Evolutionary conservation across 768 basidiomycete genomes (phyloP).

Genomic region (Suillus plorans): DNA sequence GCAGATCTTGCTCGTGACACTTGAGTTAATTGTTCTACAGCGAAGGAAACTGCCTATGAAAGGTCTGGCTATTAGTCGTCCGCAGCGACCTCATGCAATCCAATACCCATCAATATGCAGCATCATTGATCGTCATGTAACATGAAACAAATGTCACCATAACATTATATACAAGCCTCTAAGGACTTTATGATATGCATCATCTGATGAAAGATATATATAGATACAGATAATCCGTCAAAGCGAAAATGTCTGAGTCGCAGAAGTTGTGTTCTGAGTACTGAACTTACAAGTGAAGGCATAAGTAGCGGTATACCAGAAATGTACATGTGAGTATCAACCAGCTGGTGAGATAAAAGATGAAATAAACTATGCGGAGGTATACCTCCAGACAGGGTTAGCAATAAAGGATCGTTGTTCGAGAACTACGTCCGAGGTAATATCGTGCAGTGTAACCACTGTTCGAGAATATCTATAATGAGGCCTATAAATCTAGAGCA

Average conservation of each 20-base stretch:
- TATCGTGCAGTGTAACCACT: neutral
- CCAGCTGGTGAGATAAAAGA: neutral
- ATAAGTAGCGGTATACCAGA: neutral
- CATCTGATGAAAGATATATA: neutral
- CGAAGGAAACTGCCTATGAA: conserved; percentile 7
- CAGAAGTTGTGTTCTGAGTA: neutral
- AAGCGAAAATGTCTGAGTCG: neutral
- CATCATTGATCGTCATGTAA: neutral
- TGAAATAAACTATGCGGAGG: neutral
- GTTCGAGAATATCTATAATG: neutral
- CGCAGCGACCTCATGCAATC: neutral
- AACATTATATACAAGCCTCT: neutral
- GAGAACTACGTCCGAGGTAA: neutral
- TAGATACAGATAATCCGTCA: neutral
- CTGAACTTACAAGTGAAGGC: neutral
- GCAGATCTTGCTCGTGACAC: neutral
- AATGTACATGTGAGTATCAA: neutral
- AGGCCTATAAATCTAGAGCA: conserved; percentile 10
- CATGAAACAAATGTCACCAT: neutral
- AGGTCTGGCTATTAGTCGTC: neutral
- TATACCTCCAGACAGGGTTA: neutral
- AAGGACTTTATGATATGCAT: neutral
- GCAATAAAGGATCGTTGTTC: neutral
- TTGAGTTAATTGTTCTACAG: conserved; percentile 4
- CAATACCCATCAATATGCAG: neutral